Percentiles rank a stretch among this genome's conserved stretches.
phyloP scores from a whole-genome alignment of 306 rosid genomes.

The Geum urbanum region DNA sequence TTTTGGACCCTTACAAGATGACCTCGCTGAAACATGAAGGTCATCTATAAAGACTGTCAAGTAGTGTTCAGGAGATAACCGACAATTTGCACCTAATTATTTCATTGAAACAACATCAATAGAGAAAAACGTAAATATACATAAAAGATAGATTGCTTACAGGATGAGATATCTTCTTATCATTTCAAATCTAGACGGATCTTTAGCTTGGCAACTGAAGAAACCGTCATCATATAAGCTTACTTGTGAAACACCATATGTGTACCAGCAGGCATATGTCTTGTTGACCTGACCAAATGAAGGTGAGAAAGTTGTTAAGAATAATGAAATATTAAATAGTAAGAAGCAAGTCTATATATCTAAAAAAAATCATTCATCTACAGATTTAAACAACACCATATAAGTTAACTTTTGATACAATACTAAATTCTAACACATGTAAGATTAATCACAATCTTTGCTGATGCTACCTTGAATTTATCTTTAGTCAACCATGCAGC shows the following conservation, averaged over 20 bases:
- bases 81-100: neutral
- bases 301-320: slow-evolving; percentile 27
- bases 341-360: neutral
- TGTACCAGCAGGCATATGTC: slow-evolving; percentile 86
- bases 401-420: neutral
- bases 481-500: slow-evolving; percentile 85
- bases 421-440: neutral
- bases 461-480: slow-evolving; percentile 67
- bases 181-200: slow-evolving; percentile 62
- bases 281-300: slow-evolving; percentile 59
- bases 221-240: slow-evolving; percentile 58
- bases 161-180: slow-evolving; percentile 48
- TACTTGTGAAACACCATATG: slow-evolving; percentile 73
- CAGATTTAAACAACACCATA: slow-evolving; percentile 8
- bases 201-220: slow-evolving; percentile 73
- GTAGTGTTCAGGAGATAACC: neutral
- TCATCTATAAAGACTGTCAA: neutral
- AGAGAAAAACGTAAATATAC: neutral
- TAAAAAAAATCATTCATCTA: neutral
- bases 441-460: slow-evolving; percentile 13
- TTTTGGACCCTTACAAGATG: no score
- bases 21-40: neutral
- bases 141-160: slow-evolving; percentile 47
- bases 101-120: neutral
- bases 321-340: neutral